Conservation (phyloP, 164 flowering plant genomes). For the Aristolochia fimbriata region DNA sequence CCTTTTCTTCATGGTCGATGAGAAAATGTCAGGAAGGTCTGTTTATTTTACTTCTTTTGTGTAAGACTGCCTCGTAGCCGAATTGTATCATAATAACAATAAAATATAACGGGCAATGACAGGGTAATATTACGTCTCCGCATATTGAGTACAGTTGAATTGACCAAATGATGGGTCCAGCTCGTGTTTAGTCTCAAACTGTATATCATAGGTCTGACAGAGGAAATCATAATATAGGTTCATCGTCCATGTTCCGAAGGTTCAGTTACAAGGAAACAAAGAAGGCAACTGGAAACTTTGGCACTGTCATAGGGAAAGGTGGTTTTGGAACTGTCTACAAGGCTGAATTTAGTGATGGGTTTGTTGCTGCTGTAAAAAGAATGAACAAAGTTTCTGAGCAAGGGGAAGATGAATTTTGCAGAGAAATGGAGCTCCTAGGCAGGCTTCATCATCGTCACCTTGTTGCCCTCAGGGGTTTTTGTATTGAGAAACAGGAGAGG, state of each 20-base stretch:
- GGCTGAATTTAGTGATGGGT: slow-evolving; percentile 73
- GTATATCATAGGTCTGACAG: background rate
- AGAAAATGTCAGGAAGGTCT: slow-evolving; percentile 70
- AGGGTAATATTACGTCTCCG: too few relatives aligned
- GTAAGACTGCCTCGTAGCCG: background rate
- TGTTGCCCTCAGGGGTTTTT: slow-evolving; percentile 82
- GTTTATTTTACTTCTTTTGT: slow-evolving; percentile 1
- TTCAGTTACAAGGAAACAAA: slow-evolving; percentile 77
- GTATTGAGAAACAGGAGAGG: slow-evolving; percentile 71
- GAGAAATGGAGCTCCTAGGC: slow-evolving; percentile 89
- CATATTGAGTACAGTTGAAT: background rate
- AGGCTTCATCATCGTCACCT: slow-evolving; percentile 96
- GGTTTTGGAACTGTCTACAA: slow-evolving; percentile 93
- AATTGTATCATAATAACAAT: background rate
- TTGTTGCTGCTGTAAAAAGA: slow-evolving; percentile 67
- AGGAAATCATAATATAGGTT: slow-evolving; percentile 35
- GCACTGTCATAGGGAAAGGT: slow-evolving; percentile 69
- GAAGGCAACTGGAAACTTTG: slow-evolving; percentile 77
- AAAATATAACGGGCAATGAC: too few relatives aligned
- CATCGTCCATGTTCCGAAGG: slow-evolving; percentile 59
- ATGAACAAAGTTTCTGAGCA: slow-evolving; percentile 77
- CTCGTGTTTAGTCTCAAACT: background rate
- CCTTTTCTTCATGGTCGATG: slow-evolving; percentile 32
- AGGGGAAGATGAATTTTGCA: slow-evolving; percentile 80
- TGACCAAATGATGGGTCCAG: background rate